Base-by-base conservation (phyloP, 352 stramenopile species). In the Peronospora farinosa region DNA sequence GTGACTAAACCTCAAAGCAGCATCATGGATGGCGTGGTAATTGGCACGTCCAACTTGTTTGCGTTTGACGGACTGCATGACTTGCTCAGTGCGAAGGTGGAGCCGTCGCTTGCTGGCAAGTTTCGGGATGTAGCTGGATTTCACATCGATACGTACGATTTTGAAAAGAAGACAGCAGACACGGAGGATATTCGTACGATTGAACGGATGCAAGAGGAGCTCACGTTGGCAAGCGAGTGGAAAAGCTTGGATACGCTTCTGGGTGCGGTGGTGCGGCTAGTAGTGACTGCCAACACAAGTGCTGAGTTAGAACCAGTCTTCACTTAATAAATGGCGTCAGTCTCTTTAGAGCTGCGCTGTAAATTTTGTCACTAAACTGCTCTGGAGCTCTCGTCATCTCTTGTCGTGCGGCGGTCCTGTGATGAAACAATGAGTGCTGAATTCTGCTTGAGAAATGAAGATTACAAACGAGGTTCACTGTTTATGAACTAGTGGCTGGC, bases 261-360 rank as follows among this genome's bases (percentile, higher is more conserved):
- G 13, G 61, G 61, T 4, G 61, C 57, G 0, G 52, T 70, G 11
- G 30, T 70, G 43, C 49, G 61, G 9, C 48, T 66, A 3, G 47
- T 47, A 7, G 39, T 66, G 21, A 45, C 35, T 21, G 57, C 52
- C 16, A 70, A 70, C 23, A 47, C 32, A 2, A 61, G 65, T 11
- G 63, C 62, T 2, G 58, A 77, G 43, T 56, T 77, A 21, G 52
- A 60, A 6, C 51, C 39, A 46, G 51, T 65, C 21, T 49, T 65
- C 4, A 45, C 38, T n/a, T 64, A 51, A 57, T 10, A 31, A 31
- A 31, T 9, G 27, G 9, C 27, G 6, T 31, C 60, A 40, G 46
- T 87, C 72, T 10, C 73, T 69, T 54, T 95, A 85, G 13, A 77
- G 40, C 48, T 78, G 73, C 10, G 83, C 72, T 56, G 92, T 79